Base-by-base conservation (phyloP, 2,329 filamentous ascomycete genomes). In the Geosmithia putterillii region DNA sequence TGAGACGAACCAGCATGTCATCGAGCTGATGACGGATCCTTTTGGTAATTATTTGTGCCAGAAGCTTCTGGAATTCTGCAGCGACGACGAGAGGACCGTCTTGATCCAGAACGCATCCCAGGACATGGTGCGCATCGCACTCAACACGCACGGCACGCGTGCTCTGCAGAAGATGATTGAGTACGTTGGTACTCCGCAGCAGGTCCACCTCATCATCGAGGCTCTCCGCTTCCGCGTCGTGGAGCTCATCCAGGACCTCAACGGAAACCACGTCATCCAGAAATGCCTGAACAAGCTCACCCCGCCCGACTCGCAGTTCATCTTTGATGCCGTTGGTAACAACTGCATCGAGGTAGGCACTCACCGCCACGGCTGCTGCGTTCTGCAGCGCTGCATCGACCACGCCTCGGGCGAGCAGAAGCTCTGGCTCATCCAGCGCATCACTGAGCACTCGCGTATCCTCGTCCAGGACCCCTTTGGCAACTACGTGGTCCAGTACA, bases 131-230 rank as follows among this genome's bases (percentile, higher is more conserved):
- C 82, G 82, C 54, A 95, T 98, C 57, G 92, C 92, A 21, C 70
- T 96, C 47, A 96, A 98, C 65, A 90, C 95, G 67, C 92, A 98
- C 60, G 92, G 92, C 52, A 98, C 92, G 46, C 81, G 92, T 43
- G 92, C 92, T 49, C 69, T 98, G 46, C 92, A 98, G 69, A 98
- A 96, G 74, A 98, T 98, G 92, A 98, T 98, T 51, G 92, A 98
- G 65, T 94, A 86, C 60, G 86, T 98, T 56, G 85, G 82, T 42
- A 94, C 86, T 21, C 74, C 80, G 3, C 80, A 84, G 56, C 92
- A 98, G 65, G 84, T 90, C 42, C 73, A 84, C 52, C 83, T 86
- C 51, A 92, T 98, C 60, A 94, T 94, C 51, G 73, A 83, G 44
- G 86, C 92, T 14, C 74, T 98, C 42, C 76, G 81, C 49, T 74